A percentile compares a stretch with the other conserved stretches of the same genome.
Evolutionary conservation across 2,329 filamentous ascomycete genomes (phyloP).

Genomic region (Aspergillus pseudonomiae): DNA sequence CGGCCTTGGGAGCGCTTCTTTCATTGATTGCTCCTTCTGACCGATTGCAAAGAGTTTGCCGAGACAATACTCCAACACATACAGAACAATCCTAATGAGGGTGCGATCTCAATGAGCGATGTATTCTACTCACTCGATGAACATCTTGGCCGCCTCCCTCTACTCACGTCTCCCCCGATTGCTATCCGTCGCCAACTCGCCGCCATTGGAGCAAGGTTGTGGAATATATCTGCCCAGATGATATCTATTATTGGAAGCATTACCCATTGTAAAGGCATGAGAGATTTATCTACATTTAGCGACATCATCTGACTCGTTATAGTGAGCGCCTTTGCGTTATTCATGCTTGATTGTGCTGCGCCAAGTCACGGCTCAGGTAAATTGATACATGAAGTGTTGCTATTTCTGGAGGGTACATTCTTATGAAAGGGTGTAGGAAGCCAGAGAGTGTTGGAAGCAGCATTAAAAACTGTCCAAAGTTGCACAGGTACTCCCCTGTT

Average conservation of each 20-base stretch:
- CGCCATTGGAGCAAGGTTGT: slow-evolving; percentile 36
- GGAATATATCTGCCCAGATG: slow-evolving; percentile 40
- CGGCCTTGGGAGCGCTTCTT: neutral
- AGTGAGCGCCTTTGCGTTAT: slow-evolving; percentile 64
- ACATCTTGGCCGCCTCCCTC: slow-evolving; percentile 20
- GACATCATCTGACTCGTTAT: slow-evolving; percentile 14
- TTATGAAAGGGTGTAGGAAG: slow-evolving; percentile 35
- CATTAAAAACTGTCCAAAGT: slow-evolving; percentile 65
- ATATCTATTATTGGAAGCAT: slow-evolving; percentile 15
- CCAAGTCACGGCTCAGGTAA: slow-evolving; percentile 19
- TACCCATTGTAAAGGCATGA: slow-evolving; percentile 25
- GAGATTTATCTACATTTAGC: neutral
- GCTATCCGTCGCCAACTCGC: slow-evolving; percentile 30
- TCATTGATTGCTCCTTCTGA: neutral
- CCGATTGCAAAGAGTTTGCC: slow-evolving; percentile 26
- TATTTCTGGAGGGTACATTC: neutral
- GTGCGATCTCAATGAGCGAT: slow-evolving; percentile 5
- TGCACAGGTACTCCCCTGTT: slow-evolving; percentile 59
- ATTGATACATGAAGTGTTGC: neutral
- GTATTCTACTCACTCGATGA: slow-evolving; percentile 17
- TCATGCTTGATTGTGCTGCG: slow-evolving; percentile 63
- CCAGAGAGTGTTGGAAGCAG: slow-evolving; percentile 66
- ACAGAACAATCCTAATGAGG: slow-evolving; percentile 2
- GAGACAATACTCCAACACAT: slow-evolving; percentile 19
- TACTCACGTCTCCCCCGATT: slow-evolving; percentile 8